Evolutionary conservation across 306 rosid species (phyloP).

Genomic region (Luffa aegyptiaca): DNA sequence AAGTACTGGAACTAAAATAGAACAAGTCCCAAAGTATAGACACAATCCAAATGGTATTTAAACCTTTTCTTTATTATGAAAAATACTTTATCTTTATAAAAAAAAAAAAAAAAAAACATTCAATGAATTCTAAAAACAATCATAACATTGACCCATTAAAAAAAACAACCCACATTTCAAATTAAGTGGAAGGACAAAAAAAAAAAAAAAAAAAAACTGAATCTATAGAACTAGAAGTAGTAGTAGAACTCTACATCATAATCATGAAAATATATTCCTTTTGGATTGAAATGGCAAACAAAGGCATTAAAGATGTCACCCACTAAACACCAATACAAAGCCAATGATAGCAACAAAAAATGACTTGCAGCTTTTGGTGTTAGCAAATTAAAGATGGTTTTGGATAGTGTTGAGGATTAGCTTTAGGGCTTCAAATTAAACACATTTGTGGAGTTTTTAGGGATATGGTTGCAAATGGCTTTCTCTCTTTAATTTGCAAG

Average conservation of each 20-base stretch:
- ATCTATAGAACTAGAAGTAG: background rate
- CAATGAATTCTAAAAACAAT: background rate
- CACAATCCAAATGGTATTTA: too few relatives aligned
- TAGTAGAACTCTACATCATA: background rate
- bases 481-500: background rate
- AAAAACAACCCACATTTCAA: background rate
- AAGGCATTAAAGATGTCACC: slow-evolving; percentile 2
- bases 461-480: background rate
- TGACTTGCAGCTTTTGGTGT: background rate
- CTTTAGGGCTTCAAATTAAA: background rate
- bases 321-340: background rate
- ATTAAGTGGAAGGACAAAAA: background rate
- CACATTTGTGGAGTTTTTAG: background rate
- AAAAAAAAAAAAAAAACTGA: background rate
- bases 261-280: background rate
- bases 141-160: background rate
- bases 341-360: slow-evolving; percentile 1
- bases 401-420: background rate
- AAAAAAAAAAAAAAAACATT: background rate
- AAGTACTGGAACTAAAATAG: too few relatives aligned
- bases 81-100: background rate
- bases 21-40: too few relatives aligned
- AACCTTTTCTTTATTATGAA: background rate
- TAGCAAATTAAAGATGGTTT: background rate
- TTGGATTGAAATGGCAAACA: slow-evolving; percentile 1